These are phyloP conservation scores for Tillandsia leiboldiana DNA, from an alignment of 176 grass and related monocot genomes.

Conservation along the genomic window DNA sequence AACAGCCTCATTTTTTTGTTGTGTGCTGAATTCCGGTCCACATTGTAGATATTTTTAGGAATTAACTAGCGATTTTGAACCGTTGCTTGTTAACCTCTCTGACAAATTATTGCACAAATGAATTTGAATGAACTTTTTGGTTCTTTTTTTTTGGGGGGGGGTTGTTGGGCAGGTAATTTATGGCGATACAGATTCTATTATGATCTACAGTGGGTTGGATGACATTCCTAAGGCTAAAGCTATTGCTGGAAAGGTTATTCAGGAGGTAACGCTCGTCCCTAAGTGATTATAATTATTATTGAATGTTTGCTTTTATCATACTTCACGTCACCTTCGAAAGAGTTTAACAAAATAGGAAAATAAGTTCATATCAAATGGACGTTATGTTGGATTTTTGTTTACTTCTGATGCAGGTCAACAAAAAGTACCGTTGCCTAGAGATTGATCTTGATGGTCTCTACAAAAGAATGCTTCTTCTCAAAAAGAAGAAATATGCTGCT, in stretches of 20 bases:
- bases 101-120: no score
- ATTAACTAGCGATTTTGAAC: neutral
- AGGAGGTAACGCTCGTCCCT: constrained; percentile 43
- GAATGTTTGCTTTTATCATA: constrained; percentile 9
- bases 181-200: constrained; percentile 96
- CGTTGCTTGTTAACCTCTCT: neutral
- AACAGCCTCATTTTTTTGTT: no score
- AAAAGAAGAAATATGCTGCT: constrained; percentile 99
- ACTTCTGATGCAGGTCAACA: constrained; percentile 61
- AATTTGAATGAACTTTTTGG: neutral
- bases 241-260: constrained; percentile 93
- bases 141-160: constrained; percentile 12
- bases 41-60: no score
- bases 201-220: constrained; percentile 94
- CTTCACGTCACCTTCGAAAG: constrained; percentile 5
- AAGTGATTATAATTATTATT: neutral
- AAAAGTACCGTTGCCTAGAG: constrained; percentile 81
- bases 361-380: neutral
- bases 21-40: no score
- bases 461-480: constrained; percentile 96
- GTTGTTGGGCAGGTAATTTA: constrained; percentile 74
- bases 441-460: constrained; percentile 99
- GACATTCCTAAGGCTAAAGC: constrained; percentile 75
- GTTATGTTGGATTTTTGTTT: neutral
- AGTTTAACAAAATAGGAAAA: neutral